Percentiles rank a stretch among this genome's conserved stretches.
phyloP scores from a whole-genome alignment of 139 green algal genomes.

The Desmodesmus armatus region DNA sequence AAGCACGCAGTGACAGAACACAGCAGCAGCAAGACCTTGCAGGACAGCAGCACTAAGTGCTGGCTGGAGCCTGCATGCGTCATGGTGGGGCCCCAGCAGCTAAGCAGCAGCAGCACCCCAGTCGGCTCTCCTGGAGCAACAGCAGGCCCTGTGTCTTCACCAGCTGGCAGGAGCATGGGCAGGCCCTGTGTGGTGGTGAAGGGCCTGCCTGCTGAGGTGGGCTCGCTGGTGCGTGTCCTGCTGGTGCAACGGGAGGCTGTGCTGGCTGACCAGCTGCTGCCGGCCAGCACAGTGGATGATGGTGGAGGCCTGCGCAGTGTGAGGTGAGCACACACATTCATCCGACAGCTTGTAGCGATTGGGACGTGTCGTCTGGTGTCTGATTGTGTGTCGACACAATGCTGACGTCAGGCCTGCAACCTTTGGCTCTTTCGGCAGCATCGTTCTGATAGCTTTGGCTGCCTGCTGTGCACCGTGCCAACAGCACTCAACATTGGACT shows the following conservation, averaged over 20 bases:
- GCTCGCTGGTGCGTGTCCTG: constrained; percentile 6
- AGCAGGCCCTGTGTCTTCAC: not conserved
- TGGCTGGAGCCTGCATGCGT: not conserved
- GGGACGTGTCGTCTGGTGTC: not conserved
- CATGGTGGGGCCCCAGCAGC: not conserved
- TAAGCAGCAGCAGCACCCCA: constrained; percentile 6
- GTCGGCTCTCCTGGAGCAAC: too few species aligned
- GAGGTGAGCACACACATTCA: too few species aligned
- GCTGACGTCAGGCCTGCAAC: not conserved
- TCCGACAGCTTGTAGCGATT: not conserved
- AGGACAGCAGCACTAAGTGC: not conserved
- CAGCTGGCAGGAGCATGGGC: not conserved
- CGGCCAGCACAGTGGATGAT: not conserved
- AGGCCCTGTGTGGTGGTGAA: not conserved
- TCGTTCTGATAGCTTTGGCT: not conserved
- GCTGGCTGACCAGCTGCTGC: not conserved
- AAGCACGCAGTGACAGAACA: not conserved
- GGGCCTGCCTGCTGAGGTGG: constrained; percentile 2
- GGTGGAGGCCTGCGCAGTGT: not conserved
- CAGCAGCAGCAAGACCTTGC: not conserved
- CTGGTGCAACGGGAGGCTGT: not conserved
- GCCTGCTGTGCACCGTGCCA: too few species aligned
- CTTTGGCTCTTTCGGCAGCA: not conserved
- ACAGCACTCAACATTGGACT: too few species aligned
- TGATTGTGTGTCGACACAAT: not conserved